Conservation (phyloP, 441 rosid species). For the Bocquillonia castaneifolia region DNA sequence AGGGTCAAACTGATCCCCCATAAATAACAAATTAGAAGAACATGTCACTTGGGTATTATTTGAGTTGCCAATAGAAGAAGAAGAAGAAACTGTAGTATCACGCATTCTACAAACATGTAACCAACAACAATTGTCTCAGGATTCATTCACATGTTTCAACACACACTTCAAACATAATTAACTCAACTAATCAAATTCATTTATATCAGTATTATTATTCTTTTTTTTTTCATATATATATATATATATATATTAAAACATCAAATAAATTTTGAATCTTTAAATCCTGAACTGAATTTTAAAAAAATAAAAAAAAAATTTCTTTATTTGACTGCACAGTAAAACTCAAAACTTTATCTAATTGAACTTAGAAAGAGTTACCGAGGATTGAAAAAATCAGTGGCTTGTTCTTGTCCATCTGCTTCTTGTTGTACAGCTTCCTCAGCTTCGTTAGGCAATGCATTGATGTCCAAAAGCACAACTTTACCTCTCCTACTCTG, state of each 20-base stretch:
- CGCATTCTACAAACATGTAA: constrained; percentile 37
- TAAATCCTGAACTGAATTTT: not conserved
- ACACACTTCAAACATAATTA: not conserved
- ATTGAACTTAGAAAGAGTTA: constrained; percentile 16
- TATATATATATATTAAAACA: too few species aligned
- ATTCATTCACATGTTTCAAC: constrained; percentile 14
- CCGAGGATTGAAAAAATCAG: constrained; percentile 29
- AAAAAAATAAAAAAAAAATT: not conserved
- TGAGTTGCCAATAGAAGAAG: constrained; percentile 31
- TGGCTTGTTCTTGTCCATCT: constrained; percentile 26
- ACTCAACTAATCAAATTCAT: too few species aligned
- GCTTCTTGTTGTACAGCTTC: constrained; percentile 5
- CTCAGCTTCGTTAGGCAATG: constrained; percentile 36
- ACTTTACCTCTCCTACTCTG: constrained; percentile 14
- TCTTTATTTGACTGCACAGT: not conserved
- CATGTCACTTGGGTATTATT: constrained; percentile 28
- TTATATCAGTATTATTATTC: too few species aligned
- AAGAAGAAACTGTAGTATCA: too few species aligned
- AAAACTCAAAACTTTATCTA: not conserved
- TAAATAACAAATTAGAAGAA: constrained; percentile 24
- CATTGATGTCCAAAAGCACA: constrained; percentile 44
- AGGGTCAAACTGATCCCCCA: constrained; percentile 30
- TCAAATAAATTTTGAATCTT: constrained; percentile 5
- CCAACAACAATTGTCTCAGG: constrained; percentile 21
- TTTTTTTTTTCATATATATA: too few species aligned